Base-by-base conservation (phyloP, 2,329 filamentous ascomycete genomes). In the Verticillium dahliae region DNA sequence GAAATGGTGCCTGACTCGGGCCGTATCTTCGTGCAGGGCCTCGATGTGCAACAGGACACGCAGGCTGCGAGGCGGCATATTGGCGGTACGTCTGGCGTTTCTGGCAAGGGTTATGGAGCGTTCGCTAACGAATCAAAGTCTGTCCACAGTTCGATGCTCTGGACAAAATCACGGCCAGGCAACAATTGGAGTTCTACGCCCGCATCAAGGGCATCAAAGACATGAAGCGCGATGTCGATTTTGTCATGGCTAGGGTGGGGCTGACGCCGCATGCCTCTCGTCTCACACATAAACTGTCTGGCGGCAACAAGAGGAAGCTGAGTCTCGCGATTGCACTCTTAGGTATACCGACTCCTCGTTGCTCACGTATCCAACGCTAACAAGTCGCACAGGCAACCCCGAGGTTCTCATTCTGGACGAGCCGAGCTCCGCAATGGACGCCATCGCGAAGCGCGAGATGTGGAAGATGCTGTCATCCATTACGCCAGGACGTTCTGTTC, bases 271-370 rank as follows among this genome's bases (percentile, higher is more conserved):
- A 88, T 75, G 77, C 81, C 14, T 74, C 81, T 31, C 81, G 87
- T 33, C 85, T 88, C 75, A 88, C 87, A 0, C 79, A 80, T 45
- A 85, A 85, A 65, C 79, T 91, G 0, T 90, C 86, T 0, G 89
- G 89, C 13, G 89, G 89, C 45, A 91, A 91, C 72, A 89, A 90
- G 74, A 80, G 89, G n/a, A 92, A 91, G 70, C 76, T 92, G 1
- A 86, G 82, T 7, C 79, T 91, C 0, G 89, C 85, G 1, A 90
- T 91, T 59, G 89, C 89, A 0, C 75, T 92, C 0, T 89, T 90
- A 73, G 89, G 89, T 13, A 89, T 91, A 65, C 31, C 13, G 6
- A 50, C 18, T 6, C 22, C 33, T 39, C 10, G 18, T 34, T 14
- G 4, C 0, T 41, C 15, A 2, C 6, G 4, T 37, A 11, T 13